A percentile compares a stretch with the other conserved stretches of the same genome.
Conservation (phyloP, 1,139 yeast species). For the Nakaseomyces bracarensis region DNA sequence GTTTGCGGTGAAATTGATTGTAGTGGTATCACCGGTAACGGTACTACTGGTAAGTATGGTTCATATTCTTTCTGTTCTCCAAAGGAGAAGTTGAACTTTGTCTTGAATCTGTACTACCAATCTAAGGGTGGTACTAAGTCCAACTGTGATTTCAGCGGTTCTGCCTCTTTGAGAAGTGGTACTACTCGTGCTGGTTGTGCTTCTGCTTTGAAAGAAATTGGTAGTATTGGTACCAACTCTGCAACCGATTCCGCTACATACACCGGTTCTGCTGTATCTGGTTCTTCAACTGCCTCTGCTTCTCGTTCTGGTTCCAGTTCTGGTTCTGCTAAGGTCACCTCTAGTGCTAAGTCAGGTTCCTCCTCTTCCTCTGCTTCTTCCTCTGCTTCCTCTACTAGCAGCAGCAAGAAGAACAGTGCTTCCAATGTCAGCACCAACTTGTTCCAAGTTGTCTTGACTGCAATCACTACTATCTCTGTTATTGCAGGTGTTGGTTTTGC, state of each 20-base stretch:
- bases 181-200: constrained; percentile 50
- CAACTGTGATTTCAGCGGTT: constrained; percentile 65
- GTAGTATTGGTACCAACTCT: constrained; percentile 35
- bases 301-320: constrained; percentile 13
- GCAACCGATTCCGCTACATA: constrained; percentile 36
- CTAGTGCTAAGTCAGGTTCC: constrained; percentile 12
- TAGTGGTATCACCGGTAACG: constrained; percentile 52
- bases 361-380: constrained; percentile 14
- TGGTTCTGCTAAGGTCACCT: constrained; percentile 11
- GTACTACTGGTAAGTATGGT: constrained; percentile 55
- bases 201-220: constrained; percentile 37
- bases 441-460: constrained; percentile 68
- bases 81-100: constrained; percentile 54
- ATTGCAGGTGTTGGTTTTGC: constrained; percentile 52
- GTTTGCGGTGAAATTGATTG: constrained; percentile 49
- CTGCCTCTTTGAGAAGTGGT: constrained; percentile 44
- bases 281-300: constrained; percentile 22
- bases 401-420: constrained; percentile 27
- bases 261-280: constrained; percentile 28
- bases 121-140: constrained; percentile 37
- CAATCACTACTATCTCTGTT: constrained; percentile 62
- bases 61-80: constrained; percentile 56
- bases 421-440: constrained; percentile 40
- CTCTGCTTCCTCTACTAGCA: constrained; percentile 26
- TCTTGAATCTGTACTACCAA: constrained; percentile 57